phyloP scores from a whole-genome alignment of 1,284 basidiomycete species.

The Trichosporon sp. region DNA sequence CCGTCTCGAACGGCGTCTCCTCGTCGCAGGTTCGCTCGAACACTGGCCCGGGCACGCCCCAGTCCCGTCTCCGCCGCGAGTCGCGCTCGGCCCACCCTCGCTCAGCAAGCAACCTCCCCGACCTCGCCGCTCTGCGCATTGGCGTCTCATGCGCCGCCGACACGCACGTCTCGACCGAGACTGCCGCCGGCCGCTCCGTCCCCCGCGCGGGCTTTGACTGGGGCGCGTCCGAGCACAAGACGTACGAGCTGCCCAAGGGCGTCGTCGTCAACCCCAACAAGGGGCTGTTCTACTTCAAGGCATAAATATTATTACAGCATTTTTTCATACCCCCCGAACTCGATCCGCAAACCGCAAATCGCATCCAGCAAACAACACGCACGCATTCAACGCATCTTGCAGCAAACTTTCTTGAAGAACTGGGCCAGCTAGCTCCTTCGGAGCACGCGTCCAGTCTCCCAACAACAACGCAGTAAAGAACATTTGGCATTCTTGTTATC shows the following conservation, averaged over 20 bases:
- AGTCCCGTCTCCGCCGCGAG: conserved; percentile 3
- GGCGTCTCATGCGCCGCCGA: conserved; percentile 10
- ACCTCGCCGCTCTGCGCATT: conserved; percentile 19
- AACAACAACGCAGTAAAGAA: neutral
- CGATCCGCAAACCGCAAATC: no score
- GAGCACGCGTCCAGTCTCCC: no score
- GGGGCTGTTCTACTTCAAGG: conserved; percentile 44
- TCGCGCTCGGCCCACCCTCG: neutral
- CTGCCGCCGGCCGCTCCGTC: conserved; percentile 10
- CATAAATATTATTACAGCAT: conserved; percentile 4
- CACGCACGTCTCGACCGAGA: conserved; percentile 11
- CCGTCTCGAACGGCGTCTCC: neutral
- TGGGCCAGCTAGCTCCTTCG: no score
- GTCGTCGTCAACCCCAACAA: conserved; percentile 37
- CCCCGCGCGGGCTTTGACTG: conserved; percentile 36
- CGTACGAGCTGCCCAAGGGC: conserved; percentile 38
- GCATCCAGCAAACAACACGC: no score
- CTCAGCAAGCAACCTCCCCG: conserved; percentile 17
- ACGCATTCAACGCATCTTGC: neutral
- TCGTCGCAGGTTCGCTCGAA: no score
- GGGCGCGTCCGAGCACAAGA: conserved; percentile 28
- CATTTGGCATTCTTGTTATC: neutral
- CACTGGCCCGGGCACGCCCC: conserved; percentile 15
- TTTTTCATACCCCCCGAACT: neutral
- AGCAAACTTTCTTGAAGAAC: no score